Evolutionary conservation across 129 eudicot genomes (phyloP).

Genomic region (Solidago caesia): DNA sequence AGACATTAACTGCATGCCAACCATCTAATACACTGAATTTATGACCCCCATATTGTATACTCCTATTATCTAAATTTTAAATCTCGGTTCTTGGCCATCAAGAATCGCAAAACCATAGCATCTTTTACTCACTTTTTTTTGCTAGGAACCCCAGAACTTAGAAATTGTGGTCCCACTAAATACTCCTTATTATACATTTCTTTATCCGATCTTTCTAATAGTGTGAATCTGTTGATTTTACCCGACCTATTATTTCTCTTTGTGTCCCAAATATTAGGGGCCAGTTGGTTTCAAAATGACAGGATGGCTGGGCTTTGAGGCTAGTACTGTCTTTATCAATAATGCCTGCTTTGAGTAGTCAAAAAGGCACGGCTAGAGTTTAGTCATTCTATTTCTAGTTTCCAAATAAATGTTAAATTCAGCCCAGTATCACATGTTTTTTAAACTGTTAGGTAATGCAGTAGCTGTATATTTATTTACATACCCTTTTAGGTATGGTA

Average conservation of each 20-base stretch:
- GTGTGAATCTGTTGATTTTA: constrained; percentile 6
- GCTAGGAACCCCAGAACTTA: background rate
- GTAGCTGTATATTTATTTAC: background rate
- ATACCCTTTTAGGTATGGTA: background rate
- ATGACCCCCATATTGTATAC: background rate
- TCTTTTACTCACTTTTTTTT: background rate
- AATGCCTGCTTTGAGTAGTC: constrained; percentile 27
- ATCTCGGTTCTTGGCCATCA: no score
- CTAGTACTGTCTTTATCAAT: constrained; percentile 25
- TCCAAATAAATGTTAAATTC: constrained; percentile 3
- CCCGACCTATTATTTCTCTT: background rate
- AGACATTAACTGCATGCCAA: background rate
- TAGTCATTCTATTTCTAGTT: background rate
- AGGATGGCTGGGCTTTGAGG: constrained; percentile 21
- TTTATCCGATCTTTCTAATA: background rate
- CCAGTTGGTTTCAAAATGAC: constrained; percentile 12
- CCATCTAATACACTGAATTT: background rate
- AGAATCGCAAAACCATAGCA: no score
- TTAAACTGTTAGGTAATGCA: constrained; percentile 7
- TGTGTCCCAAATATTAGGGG: constrained; percentile 14
- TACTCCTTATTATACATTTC: background rate
- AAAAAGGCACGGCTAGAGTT: background rate
- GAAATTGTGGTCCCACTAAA: background rate
- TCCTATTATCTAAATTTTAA: background rate
- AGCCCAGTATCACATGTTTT: constrained; percentile 9